These are phyloP conservation scores for Eleusine coracana DNA, from an alignment of 176 grass and related monocot species.

Conservation along the genomic window DNA sequence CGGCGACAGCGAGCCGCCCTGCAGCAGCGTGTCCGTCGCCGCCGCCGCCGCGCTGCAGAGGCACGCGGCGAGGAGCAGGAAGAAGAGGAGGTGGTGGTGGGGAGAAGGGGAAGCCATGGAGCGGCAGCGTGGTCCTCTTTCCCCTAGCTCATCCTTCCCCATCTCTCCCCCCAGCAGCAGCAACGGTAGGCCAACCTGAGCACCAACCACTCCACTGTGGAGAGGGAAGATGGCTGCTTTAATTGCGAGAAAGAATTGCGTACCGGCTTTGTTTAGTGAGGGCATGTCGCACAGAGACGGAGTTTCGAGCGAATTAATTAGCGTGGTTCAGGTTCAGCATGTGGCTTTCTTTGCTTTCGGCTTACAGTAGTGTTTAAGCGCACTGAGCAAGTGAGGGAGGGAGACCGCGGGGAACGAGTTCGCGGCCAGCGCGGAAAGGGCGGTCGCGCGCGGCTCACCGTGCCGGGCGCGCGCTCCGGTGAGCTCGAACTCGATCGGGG, in stretches of 20 bases:
- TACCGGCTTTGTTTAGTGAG: constrained; percentile 33
- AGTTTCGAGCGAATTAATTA: neutral
- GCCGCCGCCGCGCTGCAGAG: neutral
- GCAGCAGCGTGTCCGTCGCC: constrained; percentile 49
- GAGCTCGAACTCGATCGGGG: neutral
- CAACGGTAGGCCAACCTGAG: constrained; percentile 15
- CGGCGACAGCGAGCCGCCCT: constrained; percentile 40
- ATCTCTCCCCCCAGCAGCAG: neutral
- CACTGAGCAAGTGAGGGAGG: neutral
- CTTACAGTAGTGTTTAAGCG: neutral
- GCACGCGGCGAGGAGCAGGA: constrained; percentile 26
- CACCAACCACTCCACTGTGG: constrained; percentile 36
- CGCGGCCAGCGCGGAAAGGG: neutral
- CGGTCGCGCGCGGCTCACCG: neutral
- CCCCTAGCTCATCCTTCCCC: neutral
- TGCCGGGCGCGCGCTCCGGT: constrained; percentile 17
- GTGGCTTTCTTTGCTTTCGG: constrained; percentile 32
- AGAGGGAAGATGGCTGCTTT: neutral
- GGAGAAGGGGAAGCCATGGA: constrained; percentile 33
- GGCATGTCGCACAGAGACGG: neutral
- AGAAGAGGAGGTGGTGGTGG: neutral
- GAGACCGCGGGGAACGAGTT: neutral
- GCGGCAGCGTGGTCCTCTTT: neutral
- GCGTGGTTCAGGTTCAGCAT: constrained; percentile 31
- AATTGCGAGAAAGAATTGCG: neutral